Base-by-base conservation (phyloP, 2,329 filamentous ascomycete species). In the Juglanconis oblonga region DNA sequence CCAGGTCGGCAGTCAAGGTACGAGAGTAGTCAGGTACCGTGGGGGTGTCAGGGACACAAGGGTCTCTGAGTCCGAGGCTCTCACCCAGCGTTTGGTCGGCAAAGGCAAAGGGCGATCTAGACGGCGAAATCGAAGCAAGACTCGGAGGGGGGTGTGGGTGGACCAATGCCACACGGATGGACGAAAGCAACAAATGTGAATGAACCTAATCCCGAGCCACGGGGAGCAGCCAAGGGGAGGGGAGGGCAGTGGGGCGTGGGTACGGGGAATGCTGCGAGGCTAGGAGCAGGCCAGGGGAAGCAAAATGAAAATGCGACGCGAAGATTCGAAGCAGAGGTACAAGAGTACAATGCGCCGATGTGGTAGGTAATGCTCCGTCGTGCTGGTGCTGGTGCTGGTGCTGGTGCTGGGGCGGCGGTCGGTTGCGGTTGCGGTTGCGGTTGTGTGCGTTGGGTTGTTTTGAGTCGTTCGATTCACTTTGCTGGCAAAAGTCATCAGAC, bases 111-210 rank as follows among this genome's bases (percentile, higher is more conserved):
- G 32, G 24, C n/a, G n/a, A 31, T 8, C 32, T 32, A 13, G n/a
- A 35, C 3, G 40, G 24, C 38, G 13, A 54, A 29, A 44, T 7
- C 6, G 52, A 24, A 17, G 14, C 6, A 47, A 31, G 17, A 13
- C 45, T n/a, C 10, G 11, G 8, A 4, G 45, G 52, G 33, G 58
- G 45, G 55, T 35, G 54, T 56, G 54, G 10, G 60, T 62, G 60
- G 60, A 57, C 52, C 60, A 59, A 59, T 59, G 44, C 60, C 57
- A 62, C 60, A 56, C 42, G 45, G 31, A 45, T 32, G n/a, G 51
- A 32, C 24, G 51, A 33, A 42, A 53, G 13, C 51, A 51, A 45
- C 59, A 13, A 32, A 31, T 31, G 45, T 48, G 44, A 53, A 52
- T 33, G 55, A 55, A 55, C 59, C 59, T 61, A 61, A 61, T 54